Conservation (phyloP, 177 flowering plant genomes). For the Vitis hybrid region DNA sequence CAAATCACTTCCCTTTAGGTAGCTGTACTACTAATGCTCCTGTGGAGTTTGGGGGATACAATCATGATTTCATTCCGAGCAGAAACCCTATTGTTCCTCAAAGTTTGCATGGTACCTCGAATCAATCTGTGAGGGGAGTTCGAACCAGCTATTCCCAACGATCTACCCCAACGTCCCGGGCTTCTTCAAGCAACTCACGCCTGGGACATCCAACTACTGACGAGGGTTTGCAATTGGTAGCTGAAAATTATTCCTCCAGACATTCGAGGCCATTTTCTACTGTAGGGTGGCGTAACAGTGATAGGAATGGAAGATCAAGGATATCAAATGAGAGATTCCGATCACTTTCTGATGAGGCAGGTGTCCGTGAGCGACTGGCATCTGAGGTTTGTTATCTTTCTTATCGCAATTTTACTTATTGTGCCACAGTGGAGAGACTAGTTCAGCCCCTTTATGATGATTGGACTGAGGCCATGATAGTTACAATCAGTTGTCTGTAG, state of each 20-base stretch:
- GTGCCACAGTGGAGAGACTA: not conserved
- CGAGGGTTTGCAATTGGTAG: conserved; percentile 26
- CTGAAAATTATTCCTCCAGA: conserved; percentile 39
- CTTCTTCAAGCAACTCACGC: conserved; percentile 39
- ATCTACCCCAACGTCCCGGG: conserved; percentile 37
- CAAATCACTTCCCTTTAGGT: conserved; percentile 32
- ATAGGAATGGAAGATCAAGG: conserved; percentile 52
- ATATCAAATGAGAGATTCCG: conserved; percentile 41
- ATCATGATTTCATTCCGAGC: conserved; percentile 27
- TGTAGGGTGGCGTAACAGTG: conserved; percentile 43
- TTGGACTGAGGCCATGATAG: not conserved
- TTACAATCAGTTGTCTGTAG: no score
- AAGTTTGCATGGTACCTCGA: conserved; percentile 24
- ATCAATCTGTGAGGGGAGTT: conserved; percentile 43
- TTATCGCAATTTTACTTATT: not conserved
- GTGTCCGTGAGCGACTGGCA: conserved; percentile 34
- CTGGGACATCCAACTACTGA: conserved; percentile 36
- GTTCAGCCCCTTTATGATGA: not conserved
- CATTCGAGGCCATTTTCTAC: conserved; percentile 44
- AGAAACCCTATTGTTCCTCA: conserved; percentile 41
- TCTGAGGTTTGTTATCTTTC: conserved; percentile 40
- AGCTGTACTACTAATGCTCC: conserved; percentile 26
- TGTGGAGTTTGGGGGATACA: conserved; percentile 29
- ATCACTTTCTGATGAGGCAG: conserved; percentile 27
- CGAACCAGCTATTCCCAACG: conserved; percentile 49